phyloP scores from a whole-genome alignment of 2,329 filamentous ascomycete genomes.

The Colletotrichum lini region DNA sequence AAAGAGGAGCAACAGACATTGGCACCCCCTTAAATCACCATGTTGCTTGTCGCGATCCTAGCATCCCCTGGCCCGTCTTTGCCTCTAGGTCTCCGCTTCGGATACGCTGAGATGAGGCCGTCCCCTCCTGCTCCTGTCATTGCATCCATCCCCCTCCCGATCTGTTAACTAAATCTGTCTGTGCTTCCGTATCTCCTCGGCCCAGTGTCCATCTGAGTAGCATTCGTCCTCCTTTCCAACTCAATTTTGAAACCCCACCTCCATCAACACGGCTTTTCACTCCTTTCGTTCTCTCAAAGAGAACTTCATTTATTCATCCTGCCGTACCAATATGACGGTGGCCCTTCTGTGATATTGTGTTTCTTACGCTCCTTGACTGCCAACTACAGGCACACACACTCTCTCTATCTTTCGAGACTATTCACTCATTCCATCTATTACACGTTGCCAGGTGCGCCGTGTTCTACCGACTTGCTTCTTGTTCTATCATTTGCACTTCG shows the following conservation, averaged over 20 bases:
- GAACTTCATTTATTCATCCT: slow-evolving; percentile 11
- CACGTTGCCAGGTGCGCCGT: slow-evolving; percentile 25
- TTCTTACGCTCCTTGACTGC: slow-evolving; percentile 9
- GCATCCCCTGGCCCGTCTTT: slow-evolving; percentile 38
- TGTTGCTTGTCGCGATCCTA: slow-evolving; percentile 28
- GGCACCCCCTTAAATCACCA: slow-evolving; percentile 42
- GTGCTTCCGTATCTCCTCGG: slow-evolving; percentile 7
- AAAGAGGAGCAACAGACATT: slow-evolving; percentile 39
- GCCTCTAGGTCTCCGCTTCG: slow-evolving; percentile 27
- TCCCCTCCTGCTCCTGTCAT: slow-evolving; percentile 28
- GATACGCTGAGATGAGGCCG: slow-evolving; percentile 30
- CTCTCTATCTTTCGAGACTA: slow-evolving; percentile 16
- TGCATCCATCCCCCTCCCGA: slow-evolving; percentile 6
- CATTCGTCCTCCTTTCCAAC: slow-evolving; percentile 17
- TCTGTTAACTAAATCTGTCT: slow-evolving; percentile 22
- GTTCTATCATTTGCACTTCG: not conserved
- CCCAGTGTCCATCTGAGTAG: slow-evolving; percentile 6
- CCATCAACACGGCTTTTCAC: slow-evolving; percentile 21
- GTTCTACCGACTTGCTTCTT: not conserved
- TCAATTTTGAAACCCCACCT: slow-evolving; percentile 25
- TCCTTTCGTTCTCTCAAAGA: slow-evolving; percentile 4
- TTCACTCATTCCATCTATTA: slow-evolving; percentile 27
- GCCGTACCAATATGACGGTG: slow-evolving; percentile 14
- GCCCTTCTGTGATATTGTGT: slow-evolving; percentile 16
- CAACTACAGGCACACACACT: slow-evolving; percentile 22